phyloP scores from a whole-genome alignment of 1,284 basidiomycete genomes.

The Melanopsichium pennsylvanicum region DNA sequence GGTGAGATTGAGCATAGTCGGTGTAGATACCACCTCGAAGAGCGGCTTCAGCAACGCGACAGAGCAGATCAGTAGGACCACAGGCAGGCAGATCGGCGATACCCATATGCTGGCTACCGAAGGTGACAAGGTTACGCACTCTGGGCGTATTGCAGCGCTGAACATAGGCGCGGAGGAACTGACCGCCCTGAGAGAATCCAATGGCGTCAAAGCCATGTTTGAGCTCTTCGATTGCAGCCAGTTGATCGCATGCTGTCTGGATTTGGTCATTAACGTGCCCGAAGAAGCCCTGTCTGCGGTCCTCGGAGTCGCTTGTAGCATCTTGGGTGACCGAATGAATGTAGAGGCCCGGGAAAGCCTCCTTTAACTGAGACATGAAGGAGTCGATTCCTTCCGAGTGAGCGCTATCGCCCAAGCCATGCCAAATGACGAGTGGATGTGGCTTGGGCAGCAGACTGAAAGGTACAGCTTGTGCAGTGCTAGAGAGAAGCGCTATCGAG shows the following conservation, averaged over 20 bases:
- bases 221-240: constrained; percentile 76
- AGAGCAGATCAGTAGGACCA: constrained; percentile 71
- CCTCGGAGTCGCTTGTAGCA: constrained; percentile 74
- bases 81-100: constrained; percentile 82
- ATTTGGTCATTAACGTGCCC: constrained; percentile 82
- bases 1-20: constrained; percentile 59
- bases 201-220: constrained; percentile 69
- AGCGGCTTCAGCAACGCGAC: constrained; percentile 74
- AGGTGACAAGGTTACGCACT: constrained; percentile 76
- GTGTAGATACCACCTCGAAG: constrained; percentile 80
- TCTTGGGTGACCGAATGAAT: constrained; percentile 77
- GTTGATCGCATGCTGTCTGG: constrained; percentile 74
- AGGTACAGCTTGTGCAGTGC: constrained; percentile 9
- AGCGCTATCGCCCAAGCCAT: constrained; percentile 80
- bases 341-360: constrained; percentile 82
- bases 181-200: constrained; percentile 70
- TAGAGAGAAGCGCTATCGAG: constrained; percentile 2
- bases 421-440: constrained; percentile 82
- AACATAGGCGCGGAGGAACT: constrained; percentile 88
- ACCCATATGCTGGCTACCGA: constrained; percentile 70
- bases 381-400: constrained; percentile 70
- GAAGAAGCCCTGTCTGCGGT: constrained; percentile 79
- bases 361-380: constrained; percentile 75
- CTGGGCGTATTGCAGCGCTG: constrained; percentile 76
- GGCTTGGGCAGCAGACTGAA: constrained; percentile 37